Conservation (phyloP, 768 basidiomycete species). For the Podaxis sp. region DNA sequence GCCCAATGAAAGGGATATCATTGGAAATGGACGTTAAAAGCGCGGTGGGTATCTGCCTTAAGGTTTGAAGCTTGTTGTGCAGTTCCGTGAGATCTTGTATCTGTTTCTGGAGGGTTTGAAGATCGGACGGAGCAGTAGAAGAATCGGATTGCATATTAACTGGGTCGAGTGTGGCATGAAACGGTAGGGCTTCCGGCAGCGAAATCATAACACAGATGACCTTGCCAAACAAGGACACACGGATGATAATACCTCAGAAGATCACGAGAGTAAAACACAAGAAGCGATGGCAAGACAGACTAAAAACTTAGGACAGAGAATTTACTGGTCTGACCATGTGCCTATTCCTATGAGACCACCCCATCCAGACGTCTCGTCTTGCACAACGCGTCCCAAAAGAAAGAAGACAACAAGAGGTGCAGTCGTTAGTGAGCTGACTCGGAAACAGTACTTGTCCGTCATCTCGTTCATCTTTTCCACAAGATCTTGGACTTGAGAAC, state of each 20-base stretch:
- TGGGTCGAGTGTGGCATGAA: neutral
- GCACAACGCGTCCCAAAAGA: constrained; percentile 31
- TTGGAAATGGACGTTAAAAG: constrained; percentile 37
- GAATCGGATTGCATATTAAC: constrained; percentile 6
- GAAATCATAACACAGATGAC: neutral
- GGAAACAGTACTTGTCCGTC: constrained; percentile 26
- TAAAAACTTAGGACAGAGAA: constrained; percentile 5
- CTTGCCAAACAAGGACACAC: constrained; percentile 10
- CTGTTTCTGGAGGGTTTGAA: constrained; percentile 33
- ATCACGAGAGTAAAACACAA: no score
- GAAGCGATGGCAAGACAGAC: neutral
- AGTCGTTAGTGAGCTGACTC: constrained; percentile 17
- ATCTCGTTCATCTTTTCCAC: constrained; percentile 12
- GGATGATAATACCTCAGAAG: neutral
- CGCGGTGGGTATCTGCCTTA: constrained; percentile 45
- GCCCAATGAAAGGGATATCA: constrained; percentile 20
- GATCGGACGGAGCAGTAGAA: constrained; percentile 10
- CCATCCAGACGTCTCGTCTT: constrained; percentile 25
- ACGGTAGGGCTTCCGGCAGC: neutral
- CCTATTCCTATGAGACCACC: constrained; percentile 35
- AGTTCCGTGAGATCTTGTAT: constrained; percentile 48
- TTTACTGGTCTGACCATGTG: constrained; percentile 29
- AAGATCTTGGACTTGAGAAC: neutral
- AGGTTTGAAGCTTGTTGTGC: constrained; percentile 38
- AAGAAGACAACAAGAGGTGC: constrained; percentile 33